Evolutionary conservation across 2,329 filamentous ascomycete species (phyloP).

Genomic region (Aspergillus hiratsukae): DNA sequence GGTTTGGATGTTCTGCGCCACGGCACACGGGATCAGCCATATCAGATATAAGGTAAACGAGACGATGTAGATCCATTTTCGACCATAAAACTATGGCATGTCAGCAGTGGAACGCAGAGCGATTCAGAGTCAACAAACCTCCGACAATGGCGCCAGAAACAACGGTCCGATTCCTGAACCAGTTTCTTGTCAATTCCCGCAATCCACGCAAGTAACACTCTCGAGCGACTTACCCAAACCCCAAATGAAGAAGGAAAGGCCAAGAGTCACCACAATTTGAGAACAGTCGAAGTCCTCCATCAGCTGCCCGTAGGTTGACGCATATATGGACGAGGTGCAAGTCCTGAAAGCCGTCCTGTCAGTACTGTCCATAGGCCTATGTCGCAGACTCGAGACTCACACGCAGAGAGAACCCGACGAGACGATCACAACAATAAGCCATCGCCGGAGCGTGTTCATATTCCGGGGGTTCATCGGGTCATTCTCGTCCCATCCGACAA

Average conservation of each 20-base stretch:
- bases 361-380: neutral
- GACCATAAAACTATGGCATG: slow-evolving; percentile 65
- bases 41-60: slow-evolving; percentile 72
- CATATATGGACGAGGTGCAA: slow-evolving; percentile 83
- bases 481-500: slow-evolving; percentile 70
- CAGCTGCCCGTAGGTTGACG: slow-evolving; percentile 73
- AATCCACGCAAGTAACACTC: neutral
- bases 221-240: slow-evolving; percentile 57
- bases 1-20: slow-evolving; percentile 75
- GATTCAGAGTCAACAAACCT: slow-evolving; percentile 33
- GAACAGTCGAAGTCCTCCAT: slow-evolving; percentile 68
- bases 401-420: slow-evolving; percentile 73
- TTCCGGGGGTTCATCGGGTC: slow-evolving; percentile 73
- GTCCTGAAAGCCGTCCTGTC: slow-evolving; percentile 51
- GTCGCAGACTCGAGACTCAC: slow-evolving; percentile 51
- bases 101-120: slow-evolving; percentile 1
- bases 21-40: slow-evolving; percentile 76
- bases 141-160: slow-evolving; percentile 60
- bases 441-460: slow-evolving; percentile 63
- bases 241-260: slow-evolving; percentile 76
- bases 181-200: slow-evolving; percentile 7
- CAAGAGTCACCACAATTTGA: slow-evolving; percentile 69
- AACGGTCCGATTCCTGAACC: slow-evolving; percentile 55
- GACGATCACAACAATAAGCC: slow-evolving; percentile 74
- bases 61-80: slow-evolving; percentile 72